Evolutionary conservation across 805 yeast genomes (phyloP), one percentile per base, ranked within the genome.

Genomic region (Cyberlindnera xylosilytica): DNA sequence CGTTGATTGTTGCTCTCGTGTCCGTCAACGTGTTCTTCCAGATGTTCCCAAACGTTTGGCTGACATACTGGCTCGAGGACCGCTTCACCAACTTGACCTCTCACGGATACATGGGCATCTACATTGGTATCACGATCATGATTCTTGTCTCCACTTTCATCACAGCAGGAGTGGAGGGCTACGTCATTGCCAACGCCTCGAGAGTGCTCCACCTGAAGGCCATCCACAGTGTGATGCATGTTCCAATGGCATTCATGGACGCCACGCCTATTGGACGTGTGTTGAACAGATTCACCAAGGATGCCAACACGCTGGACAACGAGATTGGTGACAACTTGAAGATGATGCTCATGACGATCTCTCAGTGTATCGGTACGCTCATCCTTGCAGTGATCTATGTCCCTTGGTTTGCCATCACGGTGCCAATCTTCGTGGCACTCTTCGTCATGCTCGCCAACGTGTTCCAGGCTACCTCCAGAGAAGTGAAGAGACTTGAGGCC

Each of bases 241-340:
- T 89, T 1, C 93, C 93, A 32, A 84, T 87, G 89, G 63, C 80
- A 1, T 87, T 78, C 56, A 75, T 87, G 66, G 96, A 87, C 59
- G 75, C 86, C 9, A 83, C 91, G 0, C 96, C 29, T 9, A 26
- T 26, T 13, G 29, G 29, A 6, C 11, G 29, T 10, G n/a, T 13
- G 6, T 13, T 26, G 28, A 43, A 43, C 40, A 19, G 47, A 18
- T 43, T 43, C 28, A 22, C 47, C 2, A 84, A 84, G 53, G 96
- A 87, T 61, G 81, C 89, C 0, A 91, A 86, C 54, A 77, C 79
- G 9, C 65, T 87, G 58, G 96, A 87, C 58, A 85, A 83, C 56
- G 90, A 84, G 60, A 62, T 87, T 46, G 72, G 75, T 26, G 84
- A 81, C 54, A 80, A 78, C 51, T 49, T 83, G 36, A 70, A 89